Evolutionary conservation across 2,329 filamentous ascomycete species (phyloP), one percentile per base, ranked within the genome.

Genomic region (Mariannaea sp.): DNA sequence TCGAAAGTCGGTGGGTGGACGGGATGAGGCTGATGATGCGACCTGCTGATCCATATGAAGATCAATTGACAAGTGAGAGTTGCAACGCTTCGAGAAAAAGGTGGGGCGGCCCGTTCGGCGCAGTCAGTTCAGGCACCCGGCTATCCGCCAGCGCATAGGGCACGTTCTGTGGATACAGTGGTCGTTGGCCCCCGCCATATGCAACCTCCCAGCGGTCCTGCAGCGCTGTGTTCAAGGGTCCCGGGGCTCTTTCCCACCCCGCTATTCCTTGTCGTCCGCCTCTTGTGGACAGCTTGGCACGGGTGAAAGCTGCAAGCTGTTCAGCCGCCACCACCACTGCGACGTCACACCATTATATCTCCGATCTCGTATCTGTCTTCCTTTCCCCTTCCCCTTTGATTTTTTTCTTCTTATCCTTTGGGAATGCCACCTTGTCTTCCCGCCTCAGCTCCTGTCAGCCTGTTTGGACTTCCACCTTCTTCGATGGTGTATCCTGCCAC

Each of bases 11-110:
- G 35, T 27, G 40, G 42, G 49, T 46, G 39, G 4, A 49, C 48
- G 52, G 57, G 57, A 49, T 57, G 60, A 51, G 48, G 47, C 49
- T 55, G 45, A 26, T 29, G 33, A 54, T 54, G 45, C n/a, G 38
- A 33, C 32, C 33, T 24, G 45, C 27, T 35, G 39, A 40, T n/a
- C n/a, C n/a, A n/a, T n/a, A n/a, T 45, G 41, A 40, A 14, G 33
- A 26, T 32, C 36, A 41, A 52, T 52, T 13, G 26, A 26, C 5
- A 33, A 41, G 19, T 22, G 35, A 39, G 33, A 9, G 38, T 24
- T n/a, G n/a, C n/a, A n/a, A n/a, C n/a, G 17, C 35, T 29, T 4
- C n/a, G n/a, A 20, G n/a, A 33, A 12, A 20, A 17, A 52, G 20
- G 50, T 49, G 50, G 50, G 44, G 39, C 39, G 2, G 39, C 20